Base-by-base conservation (phyloP, 2,329 filamentous ascomycete genomes). In the Apiospora aurea region DNA sequence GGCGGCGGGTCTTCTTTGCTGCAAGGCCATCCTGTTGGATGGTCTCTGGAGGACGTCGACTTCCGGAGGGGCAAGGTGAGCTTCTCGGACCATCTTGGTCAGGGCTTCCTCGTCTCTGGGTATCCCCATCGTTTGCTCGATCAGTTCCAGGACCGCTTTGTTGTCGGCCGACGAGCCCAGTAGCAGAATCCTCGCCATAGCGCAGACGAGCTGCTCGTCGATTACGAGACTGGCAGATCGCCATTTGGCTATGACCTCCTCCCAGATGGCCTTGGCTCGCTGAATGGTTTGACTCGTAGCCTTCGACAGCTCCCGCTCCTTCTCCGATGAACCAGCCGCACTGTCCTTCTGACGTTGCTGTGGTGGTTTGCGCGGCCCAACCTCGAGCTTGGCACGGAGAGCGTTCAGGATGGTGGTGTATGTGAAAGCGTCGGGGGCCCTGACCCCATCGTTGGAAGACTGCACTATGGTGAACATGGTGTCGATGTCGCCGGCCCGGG, bases 381-480 rank as follows among this genome's bases (percentile, higher is more conserved):
- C 34, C n/a, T 82, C 79, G 14, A 83, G 80, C 49, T 85, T 80
- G 61, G 85, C 81, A 67, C 90, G 88, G 69, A 98, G 87, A 3
- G 92, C 93, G 77, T 95, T 93, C 69, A 99, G 80, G 73, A 99
- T 93, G 66, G 90, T 95, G 0, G 93, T 93, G 79, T 94, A 99
- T 0, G 96, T 98, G 71, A 88, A 77, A 75, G 85, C 82, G 81
- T 97, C 89, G 4, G 95, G 91, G 24, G 91, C 84, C 44, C 89
- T 88, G 0, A 87, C 79, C 0, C 90, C 83, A 18, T 91, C 87
- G 21, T 95, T 92, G 72, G 96, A 87, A 44, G 91, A 90, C n/a
- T 90, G 87, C 61, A 92, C 89, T 74, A 98, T 87, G 71, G 88
- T 88, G 86, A 96, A 97, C 76, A 98, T 84, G 21, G 91, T 89